Evolutionary conservation across 805 yeast species (phyloP).

Genomic region (Lipomyces mesembrius): DNA sequence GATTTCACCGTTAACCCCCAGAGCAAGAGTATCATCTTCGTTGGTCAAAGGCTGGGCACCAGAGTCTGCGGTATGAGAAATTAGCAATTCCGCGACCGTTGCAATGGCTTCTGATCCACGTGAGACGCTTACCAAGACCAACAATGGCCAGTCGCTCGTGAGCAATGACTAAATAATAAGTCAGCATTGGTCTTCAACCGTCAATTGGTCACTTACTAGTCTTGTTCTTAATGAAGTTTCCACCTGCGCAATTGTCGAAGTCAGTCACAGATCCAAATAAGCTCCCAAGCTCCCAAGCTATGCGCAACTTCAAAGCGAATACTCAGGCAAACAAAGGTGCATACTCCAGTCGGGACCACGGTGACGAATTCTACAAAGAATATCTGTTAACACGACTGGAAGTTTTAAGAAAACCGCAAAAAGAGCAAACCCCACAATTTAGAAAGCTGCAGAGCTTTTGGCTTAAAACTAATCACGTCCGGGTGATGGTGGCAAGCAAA

Average conservation of each 20-base stretch:
- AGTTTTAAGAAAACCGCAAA: neutral
- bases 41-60: constrained; percentile 98
- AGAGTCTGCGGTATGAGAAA: constrained; percentile 64
- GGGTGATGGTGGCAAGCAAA: constrained; percentile 88
- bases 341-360: constrained; percentile 96
- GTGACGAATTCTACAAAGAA: constrained; percentile 75
- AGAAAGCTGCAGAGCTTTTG: constrained; percentile 85
- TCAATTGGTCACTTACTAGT: constrained; percentile 51
- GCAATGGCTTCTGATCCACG: neutral
- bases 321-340: constrained; percentile 4
- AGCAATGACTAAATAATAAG: constrained; percentile 55
- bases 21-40: constrained; percentile 68
- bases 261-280: neutral
- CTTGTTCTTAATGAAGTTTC: constrained; percentile 76
- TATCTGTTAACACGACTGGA: constrained; percentile 6
- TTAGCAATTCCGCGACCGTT: neutral
- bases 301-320: neutral
- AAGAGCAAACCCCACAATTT: constrained; percentile 49
- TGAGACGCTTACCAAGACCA: constrained; percentile 63
- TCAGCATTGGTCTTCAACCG: constrained; percentile 3
- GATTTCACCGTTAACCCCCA: constrained; percentile 97
- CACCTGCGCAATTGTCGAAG: constrained; percentile 46
- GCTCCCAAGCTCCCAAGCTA: neutral
- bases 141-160: constrained; percentile 98
- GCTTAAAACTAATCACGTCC: constrained; percentile 78